phyloP scores from a whole-genome alignment of 2,329 filamentous ascomycete species.

The Sarocladiaceae sp. region DNA sequence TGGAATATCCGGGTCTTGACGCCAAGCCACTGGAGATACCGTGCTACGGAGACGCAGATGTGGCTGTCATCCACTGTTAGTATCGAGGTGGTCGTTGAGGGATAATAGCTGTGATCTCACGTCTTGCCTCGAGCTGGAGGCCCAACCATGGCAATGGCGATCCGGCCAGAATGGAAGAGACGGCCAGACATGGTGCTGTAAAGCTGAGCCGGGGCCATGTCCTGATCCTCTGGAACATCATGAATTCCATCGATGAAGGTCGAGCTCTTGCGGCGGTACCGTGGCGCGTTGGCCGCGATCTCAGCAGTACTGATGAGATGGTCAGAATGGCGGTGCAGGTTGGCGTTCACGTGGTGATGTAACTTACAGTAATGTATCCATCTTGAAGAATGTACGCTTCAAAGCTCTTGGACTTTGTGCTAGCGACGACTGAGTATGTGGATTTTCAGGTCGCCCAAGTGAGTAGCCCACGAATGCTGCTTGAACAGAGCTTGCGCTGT shows the following conservation, averaged over 20 bases:
- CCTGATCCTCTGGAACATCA: constrained; percentile 72
- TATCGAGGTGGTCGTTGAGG: not conserved
- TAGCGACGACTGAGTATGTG: no score
- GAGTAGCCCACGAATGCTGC: no score
- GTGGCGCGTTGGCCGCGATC: constrained; percentile 82
- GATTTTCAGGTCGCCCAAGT: no score
- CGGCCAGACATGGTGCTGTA: constrained; percentile 98
- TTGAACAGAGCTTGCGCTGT: no score
- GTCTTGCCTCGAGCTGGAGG: constrained; percentile 94
- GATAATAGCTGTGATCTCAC: constrained; percentile 39
- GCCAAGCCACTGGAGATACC: constrained; percentile 93
- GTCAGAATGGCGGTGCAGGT: constrained; percentile 8
- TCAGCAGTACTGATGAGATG: constrained; percentile 66
- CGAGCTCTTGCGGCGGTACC: constrained; percentile 86
- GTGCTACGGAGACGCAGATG: constrained; percentile 89
- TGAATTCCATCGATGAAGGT: constrained; percentile 97
- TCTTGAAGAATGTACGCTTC: constrained; percentile 23
- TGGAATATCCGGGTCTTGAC: constrained; percentile 99
- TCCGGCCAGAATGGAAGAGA: constrained; percentile 93
- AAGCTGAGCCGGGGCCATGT: constrained; percentile 89
- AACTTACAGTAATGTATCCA: constrained; percentile 59
- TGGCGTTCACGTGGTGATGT: not conserved
- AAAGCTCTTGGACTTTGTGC: no score
- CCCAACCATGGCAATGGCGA: constrained; percentile 95
- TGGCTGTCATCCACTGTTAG: constrained; percentile 51